These are phyloP conservation scores for Hericium coralloides DNA, from an alignment of 768 basidiomycete genomes.

Conservation along the genomic window DNA sequence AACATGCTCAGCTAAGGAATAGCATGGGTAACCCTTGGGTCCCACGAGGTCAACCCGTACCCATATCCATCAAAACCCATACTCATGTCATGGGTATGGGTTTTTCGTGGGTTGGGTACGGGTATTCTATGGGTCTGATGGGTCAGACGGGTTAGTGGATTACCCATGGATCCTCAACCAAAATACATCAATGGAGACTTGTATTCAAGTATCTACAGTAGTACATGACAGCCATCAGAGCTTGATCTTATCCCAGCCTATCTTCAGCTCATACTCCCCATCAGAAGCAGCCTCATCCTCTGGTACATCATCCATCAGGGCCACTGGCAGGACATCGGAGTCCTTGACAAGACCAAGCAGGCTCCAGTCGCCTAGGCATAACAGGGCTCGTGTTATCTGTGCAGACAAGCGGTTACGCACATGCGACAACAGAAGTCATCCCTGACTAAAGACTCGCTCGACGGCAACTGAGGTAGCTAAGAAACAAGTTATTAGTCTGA, in stretches of 20 bases:
- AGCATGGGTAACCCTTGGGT: slow-evolving; percentile 7
- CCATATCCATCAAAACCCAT: slow-evolving; percentile 4
- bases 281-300: not conserved
- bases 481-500: not conserved
- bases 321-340: slow-evolving; percentile 13
- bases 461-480: slow-evolving; percentile 24
- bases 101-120: not conserved
- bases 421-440: slow-evolving; percentile 21
- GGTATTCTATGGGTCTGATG: not conserved
- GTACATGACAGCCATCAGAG: not conserved
- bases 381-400: slow-evolving; percentile 20
- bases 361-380: slow-evolving; percentile 26
- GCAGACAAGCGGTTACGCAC: slow-evolving; percentile 18
- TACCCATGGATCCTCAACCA: not conserved
- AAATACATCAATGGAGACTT: not conserved
- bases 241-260: slow-evolving; percentile 9
- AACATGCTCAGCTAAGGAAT: too few species aligned
- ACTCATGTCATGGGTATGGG: not conserved
- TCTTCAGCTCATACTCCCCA: slow-evolving; percentile 3
- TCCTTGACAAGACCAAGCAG: slow-evolving; percentile 14
- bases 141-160: not conserved
- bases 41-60: slow-evolving; percentile 1
- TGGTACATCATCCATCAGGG: slow-evolving; percentile 3
- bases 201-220: not conserved
- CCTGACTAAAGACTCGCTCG: slow-evolving; percentile 21